phyloP scores from a whole-genome alignment of 768 basidiomycete genomes.

The Agrocybe pediades region DNA sequence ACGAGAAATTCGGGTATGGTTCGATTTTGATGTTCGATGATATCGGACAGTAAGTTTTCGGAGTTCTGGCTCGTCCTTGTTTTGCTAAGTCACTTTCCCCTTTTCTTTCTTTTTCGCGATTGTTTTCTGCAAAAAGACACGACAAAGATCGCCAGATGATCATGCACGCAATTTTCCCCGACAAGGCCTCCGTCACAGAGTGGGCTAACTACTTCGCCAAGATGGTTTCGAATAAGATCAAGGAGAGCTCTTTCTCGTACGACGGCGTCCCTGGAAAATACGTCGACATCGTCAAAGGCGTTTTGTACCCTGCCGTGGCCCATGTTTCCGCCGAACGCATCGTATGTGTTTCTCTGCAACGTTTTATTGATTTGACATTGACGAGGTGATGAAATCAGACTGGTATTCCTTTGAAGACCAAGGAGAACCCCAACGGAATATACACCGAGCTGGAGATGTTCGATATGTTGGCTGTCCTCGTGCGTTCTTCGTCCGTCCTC shows the following conservation, averaged over 20 bases:
- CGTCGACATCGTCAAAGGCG: slow-evolving; percentile 51
- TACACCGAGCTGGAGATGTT: slow-evolving; percentile 50
- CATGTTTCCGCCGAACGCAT: slow-evolving; percentile 36
- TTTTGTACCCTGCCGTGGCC: slow-evolving; percentile 43
- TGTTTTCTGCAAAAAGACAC: slow-evolving; percentile 23
- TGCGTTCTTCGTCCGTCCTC: slow-evolving; percentile 10
- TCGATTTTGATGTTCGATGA: slow-evolving; percentile 43
- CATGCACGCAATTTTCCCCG: slow-evolving; percentile 38
- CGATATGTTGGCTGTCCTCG: slow-evolving; percentile 40
- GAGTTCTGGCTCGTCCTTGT: neutral
- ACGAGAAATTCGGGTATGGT: slow-evolving; percentile 41
- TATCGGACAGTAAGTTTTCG: slow-evolving; percentile 22
- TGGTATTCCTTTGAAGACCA: slow-evolving; percentile 49
- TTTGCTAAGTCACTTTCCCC: too few relatives aligned
- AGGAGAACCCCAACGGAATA: slow-evolving; percentile 40
- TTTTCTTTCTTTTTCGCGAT: neutral
- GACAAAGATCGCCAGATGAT: slow-evolving; percentile 29
- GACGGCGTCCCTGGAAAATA: slow-evolving; percentile 34
- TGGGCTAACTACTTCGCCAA: slow-evolving; percentile 32
- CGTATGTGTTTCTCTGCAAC: slow-evolving; percentile 2
- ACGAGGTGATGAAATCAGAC: slow-evolving; percentile 25
- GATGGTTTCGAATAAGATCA: slow-evolving; percentile 27
- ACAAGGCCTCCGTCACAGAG: slow-evolving; percentile 26
- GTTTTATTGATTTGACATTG: neutral
- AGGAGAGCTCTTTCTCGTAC: slow-evolving; percentile 26